Evolutionary conservation across 768 basidiomycete species (phyloP).

Genomic region (Galerina sulciceps): DNA sequence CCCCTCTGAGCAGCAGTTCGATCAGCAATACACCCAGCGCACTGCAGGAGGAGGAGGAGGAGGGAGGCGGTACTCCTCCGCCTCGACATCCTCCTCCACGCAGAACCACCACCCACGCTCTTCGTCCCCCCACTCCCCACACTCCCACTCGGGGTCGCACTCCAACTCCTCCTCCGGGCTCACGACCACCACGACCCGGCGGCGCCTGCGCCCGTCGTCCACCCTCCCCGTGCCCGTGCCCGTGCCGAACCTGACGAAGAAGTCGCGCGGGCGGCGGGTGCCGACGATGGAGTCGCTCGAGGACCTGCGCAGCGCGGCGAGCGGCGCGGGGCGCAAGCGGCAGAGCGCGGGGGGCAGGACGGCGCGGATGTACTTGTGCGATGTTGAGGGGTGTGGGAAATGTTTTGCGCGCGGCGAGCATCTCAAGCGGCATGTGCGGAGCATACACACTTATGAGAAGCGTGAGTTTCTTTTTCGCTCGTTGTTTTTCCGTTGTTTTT

Average conservation of each 20-base stretch:
- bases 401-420: conserved; percentile 90
- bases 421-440: conserved; percentile 85
- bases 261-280: conserved; percentile 69
- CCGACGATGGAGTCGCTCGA: conserved; percentile 51
- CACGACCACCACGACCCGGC: conserved; percentile 15
- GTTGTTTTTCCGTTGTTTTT: conserved; percentile 31
- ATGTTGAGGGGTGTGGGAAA: conserved; percentile 84
- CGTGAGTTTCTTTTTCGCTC: conserved; percentile 55
- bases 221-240: conserved; percentile 59
- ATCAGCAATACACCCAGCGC: conserved; percentile 14
- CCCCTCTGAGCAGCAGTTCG: conserved; percentile 4
- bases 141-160: conserved; percentile 4
- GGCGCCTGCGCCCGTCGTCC: conserved; percentile 15
- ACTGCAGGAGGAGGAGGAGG: not conserved
- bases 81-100: conserved; percentile 12
- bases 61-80: conserved; percentile 8
- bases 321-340: conserved; percentile 38
- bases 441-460: conserved; percentile 92
- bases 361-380: conserved; percentile 67
- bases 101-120: conserved; percentile 11
- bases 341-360: conserved; percentile 38
- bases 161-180: conserved; percentile 12
- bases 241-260: conserved; percentile 72
- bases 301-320: conserved; percentile 37
- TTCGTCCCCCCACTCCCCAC: conserved; percentile 1